Evolutionary conservation across 768 basidiomycete genomes (phyloP).

Genomic region (Leucocoprinus leucothites): DNA sequence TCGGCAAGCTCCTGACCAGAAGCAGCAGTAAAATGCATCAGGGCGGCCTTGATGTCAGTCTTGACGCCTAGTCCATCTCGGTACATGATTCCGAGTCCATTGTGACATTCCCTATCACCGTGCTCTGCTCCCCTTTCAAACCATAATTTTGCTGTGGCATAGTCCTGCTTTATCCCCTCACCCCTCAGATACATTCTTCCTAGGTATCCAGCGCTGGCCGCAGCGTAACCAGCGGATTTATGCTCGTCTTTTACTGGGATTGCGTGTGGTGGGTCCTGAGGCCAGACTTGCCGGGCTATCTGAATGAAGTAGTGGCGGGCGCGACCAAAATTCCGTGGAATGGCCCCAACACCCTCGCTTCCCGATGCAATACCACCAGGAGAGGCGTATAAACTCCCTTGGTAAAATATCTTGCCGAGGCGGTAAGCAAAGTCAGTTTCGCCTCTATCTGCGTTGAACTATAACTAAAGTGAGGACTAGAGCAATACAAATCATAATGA

Average conservation of each 20-base stretch:
- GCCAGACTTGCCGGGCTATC: slow-evolving; percentile 87
- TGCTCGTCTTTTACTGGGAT: slow-evolving; percentile 54
- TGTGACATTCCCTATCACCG: slow-evolving; percentile 85
- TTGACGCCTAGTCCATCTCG: slow-evolving; percentile 81
- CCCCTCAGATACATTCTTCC: slow-evolving; percentile 94
- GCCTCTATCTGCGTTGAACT: slow-evolving; percentile 96
- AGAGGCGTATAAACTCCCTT: slow-evolving; percentile 85
- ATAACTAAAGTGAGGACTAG: slow-evolving; percentile 11
- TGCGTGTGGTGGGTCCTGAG: slow-evolving; percentile 64
- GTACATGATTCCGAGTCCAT: slow-evolving; percentile 89
- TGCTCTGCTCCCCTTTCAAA: slow-evolving; percentile 82
- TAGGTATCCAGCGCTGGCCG: slow-evolving; percentile 81
- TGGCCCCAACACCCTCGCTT: slow-evolving; percentile 89
- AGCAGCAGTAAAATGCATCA: slow-evolving; percentile 69
- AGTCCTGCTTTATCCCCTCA: slow-evolving; percentile 83
- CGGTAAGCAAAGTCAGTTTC: slow-evolving; percentile 88
- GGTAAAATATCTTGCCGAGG: slow-evolving; percentile 94
- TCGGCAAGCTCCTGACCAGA: slow-evolving; percentile 89
- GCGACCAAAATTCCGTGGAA: slow-evolving; percentile 72
- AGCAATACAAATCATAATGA: neutral
- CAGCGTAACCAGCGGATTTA: slow-evolving; percentile 57
- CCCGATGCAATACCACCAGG: slow-evolving; percentile 82
- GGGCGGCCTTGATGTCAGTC: slow-evolving; percentile 60
- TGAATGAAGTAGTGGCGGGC: slow-evolving; percentile 82
- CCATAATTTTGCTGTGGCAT: slow-evolving; percentile 83